Percentiles rank a stretch among this genome's conserved stretches.
Conservation (phyloP, 1,139 yeast genomes). For the Blastobotrys indianensis region DNA sequence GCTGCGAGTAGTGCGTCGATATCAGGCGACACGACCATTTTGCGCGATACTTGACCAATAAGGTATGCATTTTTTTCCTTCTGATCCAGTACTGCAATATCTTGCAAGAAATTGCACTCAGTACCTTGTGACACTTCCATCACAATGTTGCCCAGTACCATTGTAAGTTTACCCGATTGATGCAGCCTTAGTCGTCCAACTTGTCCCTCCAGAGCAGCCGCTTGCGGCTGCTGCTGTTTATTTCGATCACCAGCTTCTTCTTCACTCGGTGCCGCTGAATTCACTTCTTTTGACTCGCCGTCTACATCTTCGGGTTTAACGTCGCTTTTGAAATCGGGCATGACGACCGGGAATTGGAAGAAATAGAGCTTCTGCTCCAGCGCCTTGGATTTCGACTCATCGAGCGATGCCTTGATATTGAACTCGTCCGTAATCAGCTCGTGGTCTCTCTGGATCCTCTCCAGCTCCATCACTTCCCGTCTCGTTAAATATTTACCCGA, state of each 20-base stretch:
- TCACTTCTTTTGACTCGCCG: constrained; percentile 11
- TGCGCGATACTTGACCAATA: constrained; percentile 57
- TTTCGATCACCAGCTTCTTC: constrained; percentile 6
- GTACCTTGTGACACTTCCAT: constrained; percentile 75
- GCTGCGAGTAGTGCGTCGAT: constrained; percentile 17
- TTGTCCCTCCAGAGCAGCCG: constrained; percentile 41
- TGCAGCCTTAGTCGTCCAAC: constrained; percentile 72
- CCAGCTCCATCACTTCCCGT: constrained; percentile 20
- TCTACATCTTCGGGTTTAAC: constrained; percentile 5
- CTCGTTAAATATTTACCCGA: constrained; percentile 17
- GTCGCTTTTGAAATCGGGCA: constrained; percentile 47
- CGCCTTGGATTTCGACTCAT: constrained; percentile 16
- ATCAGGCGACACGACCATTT: constrained; percentile 50
- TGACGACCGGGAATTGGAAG: constrained; percentile 64
- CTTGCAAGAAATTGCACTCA: constrained; percentile 66
- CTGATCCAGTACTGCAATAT: constrained; percentile 56
- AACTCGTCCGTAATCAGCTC: constrained; percentile 27
- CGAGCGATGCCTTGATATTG: constrained; percentile 16
- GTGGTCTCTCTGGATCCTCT: constrained; percentile 26
- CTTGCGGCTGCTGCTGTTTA: constrained; percentile 3
- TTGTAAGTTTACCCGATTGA: constrained; percentile 71
- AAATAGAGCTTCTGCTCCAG: constrained; percentile 45
- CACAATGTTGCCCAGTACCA: constrained; percentile 63
- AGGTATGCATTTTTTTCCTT: constrained; percentile 44
- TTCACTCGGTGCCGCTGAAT: constrained; percentile 18